phyloP scores from a whole-genome alignment of 768 basidiomycete genomes.

The Russula emetica region DNA sequence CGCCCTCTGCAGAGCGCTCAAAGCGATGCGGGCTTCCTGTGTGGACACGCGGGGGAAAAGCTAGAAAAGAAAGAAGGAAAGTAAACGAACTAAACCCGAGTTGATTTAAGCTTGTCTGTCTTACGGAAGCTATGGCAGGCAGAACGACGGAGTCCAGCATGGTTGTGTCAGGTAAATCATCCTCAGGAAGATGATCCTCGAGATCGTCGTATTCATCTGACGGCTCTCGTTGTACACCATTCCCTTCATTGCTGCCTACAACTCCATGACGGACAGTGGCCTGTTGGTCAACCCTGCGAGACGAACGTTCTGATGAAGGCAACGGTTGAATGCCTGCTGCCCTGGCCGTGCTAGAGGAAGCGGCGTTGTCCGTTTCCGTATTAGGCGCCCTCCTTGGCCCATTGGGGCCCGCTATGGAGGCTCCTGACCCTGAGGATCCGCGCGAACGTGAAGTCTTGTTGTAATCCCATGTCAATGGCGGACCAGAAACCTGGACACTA shows the following conservation, averaged over 20 bases:
- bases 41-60: slow-evolving; percentile 89
- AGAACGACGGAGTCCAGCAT: slow-evolving; percentile 95
- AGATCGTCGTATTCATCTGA: slow-evolving; percentile 66
- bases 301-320: slow-evolving; percentile 36
- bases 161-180: slow-evolving; percentile 67
- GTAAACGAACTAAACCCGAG: slow-evolving; percentile 6
- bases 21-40: slow-evolving; percentile 83
- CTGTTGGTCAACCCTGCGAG: slow-evolving; percentile 49
- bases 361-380: slow-evolving; percentile 31
- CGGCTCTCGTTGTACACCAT: slow-evolving; percentile 41
- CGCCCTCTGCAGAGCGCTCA: slow-evolving; percentile 83
- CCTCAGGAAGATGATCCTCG: slow-evolving; percentile 49
- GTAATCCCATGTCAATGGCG: slow-evolving; percentile 78
- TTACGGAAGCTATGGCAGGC: slow-evolving; percentile 92
- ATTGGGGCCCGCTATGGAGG: slow-evolving; percentile 37
- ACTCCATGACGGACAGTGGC: slow-evolving; percentile 59
- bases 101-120: slow-evolving; percentile 32
- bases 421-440: slow-evolving; percentile 39
- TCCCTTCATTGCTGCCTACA: slow-evolving; percentile 32
- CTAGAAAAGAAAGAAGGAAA: slow-evolving; percentile 40
- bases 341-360: slow-evolving; percentile 48
- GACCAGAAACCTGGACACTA: slow-evolving; percentile 57
- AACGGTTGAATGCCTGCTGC: slow-evolving; percentile 56
- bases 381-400: slow-evolving; percentile 30
- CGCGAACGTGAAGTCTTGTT: slow-evolving; percentile 43